Evolutionary conservation across 495 filamentous ascomycete species (phyloP), one percentile per base, ranked within the genome.

Genomic region (Penicillium parvum): DNA sequence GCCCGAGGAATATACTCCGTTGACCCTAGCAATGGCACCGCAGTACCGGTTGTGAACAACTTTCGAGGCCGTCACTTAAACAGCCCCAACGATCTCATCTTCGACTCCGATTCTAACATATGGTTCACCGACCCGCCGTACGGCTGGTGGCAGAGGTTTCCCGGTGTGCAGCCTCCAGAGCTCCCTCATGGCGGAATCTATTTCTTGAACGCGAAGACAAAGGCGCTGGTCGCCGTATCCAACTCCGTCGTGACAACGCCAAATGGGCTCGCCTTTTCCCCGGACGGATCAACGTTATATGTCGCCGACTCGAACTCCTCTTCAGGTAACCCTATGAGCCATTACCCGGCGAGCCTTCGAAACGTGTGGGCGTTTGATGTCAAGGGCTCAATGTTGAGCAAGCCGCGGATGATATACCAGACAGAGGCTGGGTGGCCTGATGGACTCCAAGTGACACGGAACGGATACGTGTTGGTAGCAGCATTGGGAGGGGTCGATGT

Each of bases 341-440:
- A 36, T 35, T 11, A 22, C 21, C 28, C 35, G 2, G 34, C 28
- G 9, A 50, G 47, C 12, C 11, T 50, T 5, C 18, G 41, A 8
- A 45, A 50, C 16, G 36, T 50, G 10, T 45, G 41, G 47, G 47
- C 47, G 12, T 50, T 50, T 14, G 47, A 50, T 37, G 47, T 50
- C 3, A 35, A 29, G 4, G 41, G 47, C 20, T 37, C 40, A 4
- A 16, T 50, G 3, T 21, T 50, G 12, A 35, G 40, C 23, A 39
- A 44, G 16, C 27, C 40, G 7, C 33, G 47, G 3, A 17, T 50
- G 2, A 18, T 44, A 9, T 28, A 44, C 34, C 36, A 39, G 7
- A 41, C 36, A 3, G 47, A 50, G 17, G 36, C 22, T 25, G 47
- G 47, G 10, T 50, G 47, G 47, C 47, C 41, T 14, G 47, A 50